Base-by-base conservation (phyloP, 2,329 filamentous ascomycete genomes). In the Hirsutella rhossiliensis region DNA sequence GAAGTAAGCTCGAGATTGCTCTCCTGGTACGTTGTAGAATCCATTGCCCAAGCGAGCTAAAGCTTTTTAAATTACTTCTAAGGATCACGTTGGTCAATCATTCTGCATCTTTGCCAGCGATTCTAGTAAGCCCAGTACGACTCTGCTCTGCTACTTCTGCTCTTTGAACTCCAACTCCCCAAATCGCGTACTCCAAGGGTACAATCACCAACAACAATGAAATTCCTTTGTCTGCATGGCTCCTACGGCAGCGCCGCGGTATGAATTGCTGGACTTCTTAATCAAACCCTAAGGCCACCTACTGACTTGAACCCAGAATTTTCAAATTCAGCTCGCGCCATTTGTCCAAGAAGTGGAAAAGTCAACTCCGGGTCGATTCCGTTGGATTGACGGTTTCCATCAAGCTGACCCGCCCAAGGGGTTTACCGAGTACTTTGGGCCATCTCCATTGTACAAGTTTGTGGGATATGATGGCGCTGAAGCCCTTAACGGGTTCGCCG, bases 401-500 rank as follows among this genome's bases (percentile, higher is more conserved):
- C 62, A 66, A 38, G 71, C 70, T 2, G 59, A 62, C 1, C 73
- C 74, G 5, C 74, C 74, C 0, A 56, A 66, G 17, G 73, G 73
- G 0, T 78, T 75, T 45, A 72, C 74, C 45, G 66, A 73, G 40
- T 78, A 73, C 56, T 78, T 78, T 54, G 75, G 75, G 13, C 63
- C 65, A 5, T 69, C 69, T 0, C 75, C 74, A 8, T 70, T 75
- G 50, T 76, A 67, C 56, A 69, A 74, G 28, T 76, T 76, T 57
- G 73, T 77, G 46, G 64, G 70, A 29, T 64, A 64, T 41, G 64
- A 69, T 27, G 67, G 67, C 45, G 58, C 64, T 32, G 59, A 59
- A 5, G 52, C 63, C 13, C 56, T 69, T 11, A 68, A 69, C 40
- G 66, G 72, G 47, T 62, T 75, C 2, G 52, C 76, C 39, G 62